These are phyloP conservation scores for Acrocalymma vagum DNA, from an alignment of 2,329 filamentous ascomycete species.

Conservation along the genomic window DNA sequence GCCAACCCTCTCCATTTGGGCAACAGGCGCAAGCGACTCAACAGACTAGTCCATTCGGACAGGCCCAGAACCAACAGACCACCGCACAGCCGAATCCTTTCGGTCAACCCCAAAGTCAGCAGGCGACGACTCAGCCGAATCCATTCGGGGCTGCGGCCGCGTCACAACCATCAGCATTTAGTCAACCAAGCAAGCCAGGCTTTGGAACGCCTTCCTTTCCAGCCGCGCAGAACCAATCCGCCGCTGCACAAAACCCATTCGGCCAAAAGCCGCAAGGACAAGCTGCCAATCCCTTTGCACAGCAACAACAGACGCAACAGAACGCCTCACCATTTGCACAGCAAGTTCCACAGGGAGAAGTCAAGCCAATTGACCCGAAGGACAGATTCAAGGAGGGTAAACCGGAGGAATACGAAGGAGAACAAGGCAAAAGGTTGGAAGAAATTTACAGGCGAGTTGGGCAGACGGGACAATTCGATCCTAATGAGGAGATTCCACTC, in stretches of 20 bases:
- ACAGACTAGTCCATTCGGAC: conserved; percentile 27
- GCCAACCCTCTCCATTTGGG: conserved; percentile 30
- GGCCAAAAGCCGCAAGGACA: conserved; percentile 22
- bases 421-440: conserved; percentile 60
- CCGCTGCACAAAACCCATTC: conserved; percentile 31
- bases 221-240: conserved; percentile 15
- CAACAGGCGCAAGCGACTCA: conserved; percentile 20
- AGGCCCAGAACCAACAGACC: conserved; percentile 21
- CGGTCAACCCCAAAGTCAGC: conserved; percentile 23
- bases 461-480: conserved; percentile 72
- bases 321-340: conserved; percentile 69
- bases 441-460: conserved; percentile 71
- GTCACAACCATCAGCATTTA: conserved; percentile 32
- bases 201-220: conserved; percentile 44
- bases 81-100: conserved; percentile 11
- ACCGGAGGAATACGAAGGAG: conserved; percentile 65
- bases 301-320: conserved; percentile 15
- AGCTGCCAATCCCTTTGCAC: conserved; percentile 17
- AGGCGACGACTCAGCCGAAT: conserved; percentile 15
- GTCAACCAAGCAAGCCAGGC: conserved; percentile 45
- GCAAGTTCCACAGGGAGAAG: conserved; percentile 15
- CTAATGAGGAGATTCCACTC: conserved; percentile 75
- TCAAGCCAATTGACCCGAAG: conserved; percentile 37
- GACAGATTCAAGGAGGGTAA: conserved; percentile 68
- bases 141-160: conserved; percentile 26